Conservation (phyloP, 495 filamentous ascomycete genomes). For the Daldinia concentrica region DNA sequence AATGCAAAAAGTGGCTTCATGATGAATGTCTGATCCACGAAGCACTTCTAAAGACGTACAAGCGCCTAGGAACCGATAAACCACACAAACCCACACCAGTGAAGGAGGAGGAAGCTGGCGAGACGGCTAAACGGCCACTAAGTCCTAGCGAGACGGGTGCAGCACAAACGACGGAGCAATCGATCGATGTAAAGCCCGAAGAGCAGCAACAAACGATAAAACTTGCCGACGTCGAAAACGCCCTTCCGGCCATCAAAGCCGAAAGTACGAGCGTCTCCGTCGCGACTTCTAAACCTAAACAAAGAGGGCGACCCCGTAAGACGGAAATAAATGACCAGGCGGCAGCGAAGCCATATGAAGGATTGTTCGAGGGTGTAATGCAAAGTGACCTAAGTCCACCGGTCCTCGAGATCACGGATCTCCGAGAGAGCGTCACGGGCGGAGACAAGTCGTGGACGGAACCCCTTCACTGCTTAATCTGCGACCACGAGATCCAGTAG, state of each 20-base stretch:
- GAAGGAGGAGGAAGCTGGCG: constrained; percentile 50
- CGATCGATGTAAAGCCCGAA: constrained; percentile 59
- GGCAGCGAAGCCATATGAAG: constrained; percentile 53
- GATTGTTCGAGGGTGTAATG: constrained; percentile 54
- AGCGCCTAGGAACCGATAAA: constrained; percentile 57
- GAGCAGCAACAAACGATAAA: constrained; percentile 39
- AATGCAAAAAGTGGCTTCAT: constrained; percentile 72
- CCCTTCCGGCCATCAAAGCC: constrained; percentile 23
- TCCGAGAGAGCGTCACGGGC: constrained; percentile 51
- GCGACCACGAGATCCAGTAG: constrained; percentile 51
- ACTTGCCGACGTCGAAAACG: constrained; percentile 33
- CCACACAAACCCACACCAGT: constrained; percentile 49
- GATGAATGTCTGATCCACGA: constrained; percentile 66
- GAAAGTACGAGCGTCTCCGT: constrained; percentile 24
- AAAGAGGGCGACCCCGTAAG: constrained; percentile 47
- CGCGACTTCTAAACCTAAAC: constrained; percentile 30
- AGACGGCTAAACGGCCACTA: constrained; percentile 51
- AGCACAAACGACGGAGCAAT: constrained; percentile 52
- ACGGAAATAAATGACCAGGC: constrained; percentile 44
- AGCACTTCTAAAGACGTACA: constrained; percentile 57
- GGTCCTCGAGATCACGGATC: constrained; percentile 54
- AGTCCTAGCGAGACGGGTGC: constrained; percentile 56
- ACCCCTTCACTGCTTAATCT: constrained; percentile 55
- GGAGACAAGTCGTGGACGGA: constrained; percentile 60
- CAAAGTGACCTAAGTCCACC: constrained; percentile 49